These are phyloP conservation scores for Tilletiaria anomala DNA, from an alignment of 1,284 basidiomycete genomes.

Conservation along the genomic window DNA sequence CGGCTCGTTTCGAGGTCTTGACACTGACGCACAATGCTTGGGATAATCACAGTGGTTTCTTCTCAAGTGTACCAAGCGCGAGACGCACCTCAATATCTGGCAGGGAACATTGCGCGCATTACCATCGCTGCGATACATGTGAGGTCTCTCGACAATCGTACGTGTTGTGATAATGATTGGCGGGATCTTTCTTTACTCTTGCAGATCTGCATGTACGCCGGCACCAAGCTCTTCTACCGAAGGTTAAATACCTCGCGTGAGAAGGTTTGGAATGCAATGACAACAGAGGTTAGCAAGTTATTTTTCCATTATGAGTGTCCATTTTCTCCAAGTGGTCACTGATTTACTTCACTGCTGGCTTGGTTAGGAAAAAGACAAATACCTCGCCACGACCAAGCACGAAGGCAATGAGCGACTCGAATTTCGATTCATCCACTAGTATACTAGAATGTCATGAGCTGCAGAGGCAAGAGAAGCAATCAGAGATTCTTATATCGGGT, in stretches of 20 bases:
- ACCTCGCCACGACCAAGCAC: conserved; percentile 16
- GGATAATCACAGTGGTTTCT: no score
- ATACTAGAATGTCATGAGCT: no score
- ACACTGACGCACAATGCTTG: no score
- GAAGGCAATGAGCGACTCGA: conserved; percentile 18
- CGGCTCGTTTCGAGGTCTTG: no score
- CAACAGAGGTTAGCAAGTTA: no score
- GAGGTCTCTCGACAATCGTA: neutral
- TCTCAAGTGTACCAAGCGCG: no score
- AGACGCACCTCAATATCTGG: no score
- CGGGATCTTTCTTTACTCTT: conserved; percentile 20
- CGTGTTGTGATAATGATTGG: neutral
- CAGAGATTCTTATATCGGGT: no score
- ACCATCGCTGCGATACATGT: conserved; percentile 2
- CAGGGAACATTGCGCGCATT: neutral
- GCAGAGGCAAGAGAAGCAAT: no score
- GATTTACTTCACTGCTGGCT: no score
- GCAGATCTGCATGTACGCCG: conserved; percentile 7
- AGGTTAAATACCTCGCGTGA: conserved; percentile 10
- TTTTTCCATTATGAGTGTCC: no score
- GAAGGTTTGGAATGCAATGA: conserved; percentile 16
- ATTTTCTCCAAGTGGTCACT: no score
- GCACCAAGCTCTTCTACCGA: conserved; percentile 14
- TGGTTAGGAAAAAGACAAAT: conserved; percentile 11
- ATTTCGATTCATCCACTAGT: conserved; percentile 22